Evolutionary conservation across 2,329 filamentous ascomycete species (phyloP).

Genomic region (Alternaria novae-zelandiae): DNA sequence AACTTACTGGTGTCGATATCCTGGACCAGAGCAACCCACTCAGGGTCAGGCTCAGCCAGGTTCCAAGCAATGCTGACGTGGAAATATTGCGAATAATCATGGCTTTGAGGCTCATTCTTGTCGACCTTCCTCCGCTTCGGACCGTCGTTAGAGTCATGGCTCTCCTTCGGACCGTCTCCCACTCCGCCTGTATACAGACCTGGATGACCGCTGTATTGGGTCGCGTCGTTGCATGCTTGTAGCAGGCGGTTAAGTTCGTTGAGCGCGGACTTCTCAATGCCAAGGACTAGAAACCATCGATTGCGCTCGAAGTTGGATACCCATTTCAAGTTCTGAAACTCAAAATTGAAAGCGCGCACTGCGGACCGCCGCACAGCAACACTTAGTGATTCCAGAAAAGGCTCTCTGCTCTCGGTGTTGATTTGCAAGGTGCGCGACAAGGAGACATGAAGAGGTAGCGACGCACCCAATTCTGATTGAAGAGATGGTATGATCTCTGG

Average conservation of each 20-base stretch:
- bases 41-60: slow-evolving; percentile 35
- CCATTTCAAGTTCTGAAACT: slow-evolving; percentile 63
- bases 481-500: slow-evolving; percentile 70
- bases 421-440: slow-evolving; percentile 83
- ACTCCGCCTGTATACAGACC: slow-evolving; percentile 65
- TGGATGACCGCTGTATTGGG: slow-evolving; percentile 68
- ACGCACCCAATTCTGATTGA: slow-evolving; percentile 76
- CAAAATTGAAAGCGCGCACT: slow-evolving; percentile 59
- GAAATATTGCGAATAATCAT: slow-evolving; percentile 64
- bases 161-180: slow-evolving; percentile 39
- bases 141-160: slow-evolving; percentile 13
- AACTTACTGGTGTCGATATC: slow-evolving; percentile 28
- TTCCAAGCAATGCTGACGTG: slow-evolving; percentile 92
- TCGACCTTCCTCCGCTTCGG: slow-evolving; percentile 23
- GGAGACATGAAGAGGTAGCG: slow-evolving; percentile 86
- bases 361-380: slow-evolving; percentile 52
- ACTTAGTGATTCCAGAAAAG: slow-evolving; percentile 66
- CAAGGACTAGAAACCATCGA: slow-evolving; percentile 84
- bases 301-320: slow-evolving; percentile 70
- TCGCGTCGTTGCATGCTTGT: slow-evolving; percentile 68
- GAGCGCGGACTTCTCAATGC: slow-evolving; percentile 53
- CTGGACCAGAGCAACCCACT: slow-evolving; percentile 32
- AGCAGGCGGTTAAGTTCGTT: slow-evolving; percentile 63
- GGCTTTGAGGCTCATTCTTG: background rate
- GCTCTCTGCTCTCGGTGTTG: slow-evolving; percentile 71